Evolutionary conservation across 768 basidiomycete species (phyloP).

Genomic region (Mycena alexandri): DNA sequence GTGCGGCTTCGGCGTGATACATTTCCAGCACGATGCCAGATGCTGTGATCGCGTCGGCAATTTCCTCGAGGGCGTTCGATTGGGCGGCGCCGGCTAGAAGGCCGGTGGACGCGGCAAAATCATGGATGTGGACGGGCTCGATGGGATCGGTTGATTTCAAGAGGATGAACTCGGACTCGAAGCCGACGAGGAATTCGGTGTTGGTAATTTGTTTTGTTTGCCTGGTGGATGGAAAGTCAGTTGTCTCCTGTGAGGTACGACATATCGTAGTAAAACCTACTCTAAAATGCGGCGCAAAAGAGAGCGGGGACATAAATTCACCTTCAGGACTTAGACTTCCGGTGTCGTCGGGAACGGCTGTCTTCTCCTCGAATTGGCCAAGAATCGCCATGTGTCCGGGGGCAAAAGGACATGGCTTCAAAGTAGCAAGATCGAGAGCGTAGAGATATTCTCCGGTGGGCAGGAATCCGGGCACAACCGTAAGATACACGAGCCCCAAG

Average conservation of each 20-base stretch:
- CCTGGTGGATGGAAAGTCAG: constrained; percentile 47
- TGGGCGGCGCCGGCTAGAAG: constrained; percentile 54
- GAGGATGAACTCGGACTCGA: constrained; percentile 66
- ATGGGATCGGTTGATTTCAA: constrained; percentile 48
- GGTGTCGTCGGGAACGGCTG: constrained; percentile 49
- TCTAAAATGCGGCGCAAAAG: constrained; percentile 63
- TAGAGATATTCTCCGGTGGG: constrained; percentile 72
- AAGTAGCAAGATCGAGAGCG: constrained; percentile 65
- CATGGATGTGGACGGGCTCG: constrained; percentile 47
- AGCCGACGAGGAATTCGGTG: constrained; percentile 60
- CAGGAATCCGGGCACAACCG: constrained; percentile 50
- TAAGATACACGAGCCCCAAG: constrained; percentile 45
- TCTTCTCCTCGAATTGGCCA: constrained; percentile 78
- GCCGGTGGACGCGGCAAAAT: constrained; percentile 46
- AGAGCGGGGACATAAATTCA: constrained; percentile 72
- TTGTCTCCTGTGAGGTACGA: constrained; percentile 44
- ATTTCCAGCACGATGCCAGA: constrained; percentile 45
- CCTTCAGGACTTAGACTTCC: constrained; percentile 53
- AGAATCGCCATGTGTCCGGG: constrained; percentile 72
- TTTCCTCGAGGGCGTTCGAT: constrained; percentile 35
- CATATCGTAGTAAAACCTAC: constrained; percentile 51
- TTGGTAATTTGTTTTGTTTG: constrained; percentile 8
- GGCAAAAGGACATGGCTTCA: constrained; percentile 68
- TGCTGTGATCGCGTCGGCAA: constrained; percentile 20
- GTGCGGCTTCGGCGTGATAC: constrained; percentile 66